Percentiles rank a stretch among this genome's conserved stretches.
Conservation (phyloP, 352 stramenopile species). For the Phytophthora sp. region DNA sequence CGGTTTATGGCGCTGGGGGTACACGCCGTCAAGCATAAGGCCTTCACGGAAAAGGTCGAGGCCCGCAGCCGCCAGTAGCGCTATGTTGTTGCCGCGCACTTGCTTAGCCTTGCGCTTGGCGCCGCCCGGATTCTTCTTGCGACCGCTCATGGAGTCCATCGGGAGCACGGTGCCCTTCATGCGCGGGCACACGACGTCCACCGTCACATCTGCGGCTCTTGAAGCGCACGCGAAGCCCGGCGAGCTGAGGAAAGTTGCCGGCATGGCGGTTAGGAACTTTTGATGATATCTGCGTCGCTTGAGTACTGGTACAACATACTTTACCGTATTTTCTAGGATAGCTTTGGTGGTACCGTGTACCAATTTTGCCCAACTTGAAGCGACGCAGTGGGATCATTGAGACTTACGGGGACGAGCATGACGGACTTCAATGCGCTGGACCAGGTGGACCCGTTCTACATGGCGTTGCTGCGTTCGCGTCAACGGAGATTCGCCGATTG, state of each 20-base stretch:
- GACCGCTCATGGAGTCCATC: slow-evolving; percentile 46
- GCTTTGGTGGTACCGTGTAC: too few relatives aligned
- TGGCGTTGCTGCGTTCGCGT: slow-evolving; percentile 78
- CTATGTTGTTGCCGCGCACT: slow-evolving; percentile 8
- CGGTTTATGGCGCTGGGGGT: slow-evolving; percentile 40
- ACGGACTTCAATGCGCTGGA: slow-evolving; percentile 52
- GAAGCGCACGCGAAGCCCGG: too few relatives aligned
- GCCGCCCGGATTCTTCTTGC: slow-evolving; percentile 13
- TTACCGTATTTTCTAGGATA: too few relatives aligned
- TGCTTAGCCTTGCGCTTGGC: slow-evolving; percentile 6
- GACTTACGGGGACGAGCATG: too few relatives aligned
- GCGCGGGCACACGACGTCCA: slow-evolving; percentile 25
- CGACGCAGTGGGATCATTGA: too few relatives aligned
- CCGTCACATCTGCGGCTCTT: slow-evolving; percentile 4
- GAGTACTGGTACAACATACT: too few relatives aligned
- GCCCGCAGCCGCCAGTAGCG: slow-evolving; percentile 58
- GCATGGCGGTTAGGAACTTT: slow-evolving; percentile 1
- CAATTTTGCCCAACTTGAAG: too few relatives aligned
- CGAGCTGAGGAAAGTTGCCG: slow-evolving; percentile 4
- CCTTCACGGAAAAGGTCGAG: slow-evolving; percentile 70
- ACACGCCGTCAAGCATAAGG: slow-evolving; percentile 54
- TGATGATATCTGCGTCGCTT: too few relatives aligned
- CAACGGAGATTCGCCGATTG: slow-evolving; percentile 85
- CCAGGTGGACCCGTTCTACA: slow-evolving; percentile 90
- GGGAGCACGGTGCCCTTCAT: slow-evolving; percentile 54